Conservation (phyloP, 2,329 filamentous ascomycete genomes). For the Lachnellula occidentalis region DNA sequence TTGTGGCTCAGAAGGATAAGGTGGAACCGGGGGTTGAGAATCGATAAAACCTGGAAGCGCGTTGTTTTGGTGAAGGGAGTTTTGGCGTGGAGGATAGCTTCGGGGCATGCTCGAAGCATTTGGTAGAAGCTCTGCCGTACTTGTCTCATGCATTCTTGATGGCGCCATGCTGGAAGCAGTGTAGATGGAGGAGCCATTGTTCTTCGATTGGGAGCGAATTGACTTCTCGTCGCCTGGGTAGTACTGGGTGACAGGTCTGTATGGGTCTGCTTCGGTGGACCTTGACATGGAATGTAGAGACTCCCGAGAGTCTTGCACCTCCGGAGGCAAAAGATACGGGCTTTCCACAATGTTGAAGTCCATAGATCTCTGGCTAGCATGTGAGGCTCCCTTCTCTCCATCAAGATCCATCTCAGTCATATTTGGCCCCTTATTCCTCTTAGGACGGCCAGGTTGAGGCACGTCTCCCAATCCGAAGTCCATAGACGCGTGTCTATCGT, state of each 20-base stretch:
- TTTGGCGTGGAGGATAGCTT: conserved; percentile 36
- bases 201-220: conserved; percentile 43
- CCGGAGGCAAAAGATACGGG: conserved; percentile 90
- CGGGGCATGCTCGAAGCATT: conserved; percentile 25
- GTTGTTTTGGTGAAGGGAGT: conserved; percentile 42
- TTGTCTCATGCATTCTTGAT: conserved; percentile 21
- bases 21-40: conserved; percentile 23
- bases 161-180: conserved; percentile 35
- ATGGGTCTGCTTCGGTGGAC: conserved; percentile 79
- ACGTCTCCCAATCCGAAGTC: conserved; percentile 78
- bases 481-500: conserved; percentile 83
- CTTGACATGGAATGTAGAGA: conserved; percentile 82
- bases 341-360: conserved; percentile 69
- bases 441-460: conserved; percentile 21
- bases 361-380: conserved; percentile 51
- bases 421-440: conserved; percentile 2
- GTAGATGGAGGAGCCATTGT: conserved; percentile 42
- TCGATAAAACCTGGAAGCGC: conserved; percentile 33
- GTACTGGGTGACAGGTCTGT: conserved; percentile 59
- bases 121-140: conserved; percentile 21
- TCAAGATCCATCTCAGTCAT: conserved; percentile 1
- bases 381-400: conserved; percentile 26
- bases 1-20: conserved; percentile 21
- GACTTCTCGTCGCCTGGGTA: conserved; percentile 52
- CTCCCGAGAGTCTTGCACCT: conserved; percentile 71